A percentile compares a stretch with the other conserved stretches of the same genome.
These are phyloP conservation scores for Cryptosporidium sp. DNA, from an alignment of 169 alveolate species.

Conservation along the genomic window DNA sequence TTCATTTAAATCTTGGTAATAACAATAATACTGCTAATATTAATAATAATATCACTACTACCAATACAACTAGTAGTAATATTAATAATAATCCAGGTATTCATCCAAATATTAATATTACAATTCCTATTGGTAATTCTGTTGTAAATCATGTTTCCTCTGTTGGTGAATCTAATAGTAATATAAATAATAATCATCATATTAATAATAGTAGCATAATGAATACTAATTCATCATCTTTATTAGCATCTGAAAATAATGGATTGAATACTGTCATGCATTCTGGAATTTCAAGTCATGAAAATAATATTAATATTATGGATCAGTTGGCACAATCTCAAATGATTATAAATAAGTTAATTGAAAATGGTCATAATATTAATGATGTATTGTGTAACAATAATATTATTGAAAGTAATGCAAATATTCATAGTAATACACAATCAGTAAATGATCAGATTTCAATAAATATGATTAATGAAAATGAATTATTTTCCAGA, in stretches of 20 bases:
- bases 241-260: background rate
- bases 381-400: background rate
- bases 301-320: constrained; percentile 6
- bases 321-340: constrained; percentile 26
- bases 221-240: background rate
- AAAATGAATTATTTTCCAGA: background rate
- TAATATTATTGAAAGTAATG: background rate
- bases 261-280: background rate
- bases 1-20: background rate
- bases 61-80: background rate
- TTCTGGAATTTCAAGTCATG: background rate
- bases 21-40: background rate
- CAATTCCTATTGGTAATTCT: background rate
- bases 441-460: background rate
- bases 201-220: background rate
- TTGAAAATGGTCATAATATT: constrained; percentile 13
- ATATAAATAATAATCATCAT: background rate
- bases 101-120: constrained; percentile 5
- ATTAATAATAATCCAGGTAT: constrained; percentile 7
- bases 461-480: constrained; percentile 1
- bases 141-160: background rate
- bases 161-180: background rate
- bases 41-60: no score
- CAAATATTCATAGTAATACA: background rate
- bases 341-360: constrained; percentile 25